Conservation (phyloP, 2,329 filamentous ascomycete genomes). For the Botrytis sinoallii region DNA sequence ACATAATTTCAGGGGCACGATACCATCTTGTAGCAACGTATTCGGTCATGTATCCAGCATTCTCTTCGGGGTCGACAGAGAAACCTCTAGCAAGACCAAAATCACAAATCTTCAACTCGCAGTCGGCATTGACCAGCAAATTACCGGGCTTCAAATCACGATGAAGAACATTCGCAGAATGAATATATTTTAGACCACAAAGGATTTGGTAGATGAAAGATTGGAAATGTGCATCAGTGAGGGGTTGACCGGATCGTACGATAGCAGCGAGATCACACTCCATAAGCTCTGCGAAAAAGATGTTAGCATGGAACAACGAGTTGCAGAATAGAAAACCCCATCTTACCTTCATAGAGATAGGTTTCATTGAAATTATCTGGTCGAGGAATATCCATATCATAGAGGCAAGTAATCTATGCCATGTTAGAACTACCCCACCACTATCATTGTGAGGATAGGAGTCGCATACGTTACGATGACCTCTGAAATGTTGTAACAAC, state of each 20-base stretch:
- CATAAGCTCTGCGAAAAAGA: slow-evolving; percentile 74
- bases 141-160: slow-evolving; percentile 97
- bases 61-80: slow-evolving; percentile 95
- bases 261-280: slow-evolving; percentile 98
- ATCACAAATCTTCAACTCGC: slow-evolving; percentile 98
- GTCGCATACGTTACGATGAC: slow-evolving; percentile 72
- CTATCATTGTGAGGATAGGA: background rate
- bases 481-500: slow-evolving; percentile 94
- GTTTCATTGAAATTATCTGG: slow-evolving; percentile 99
- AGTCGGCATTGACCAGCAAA: slow-evolving; percentile 95
- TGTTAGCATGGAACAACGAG: slow-evolving; percentile 25
- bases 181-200: slow-evolving; percentile 97
- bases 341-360: slow-evolving; percentile 90
- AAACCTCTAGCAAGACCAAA: slow-evolving; percentile 96
- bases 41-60: slow-evolving; percentile 99
- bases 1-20: slow-evolving; percentile 96
- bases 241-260: slow-evolving; percentile 91
- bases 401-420: slow-evolving; percentile 89
- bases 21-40: slow-evolving; percentile 99
- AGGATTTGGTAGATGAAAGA: slow-evolving; percentile 99
- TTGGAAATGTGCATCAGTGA: slow-evolving; percentile 98
- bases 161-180: slow-evolving; percentile 96
- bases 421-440: slow-evolving; percentile 39
- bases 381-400: slow-evolving; percentile 98
- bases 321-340: background rate